A percentile compares a stretch with the other conserved stretches of the same genome.
Evolutionary conservation across 768 basidiomycete species (phyloP).

Genomic region (Sporobolomyces phaffii): DNA sequence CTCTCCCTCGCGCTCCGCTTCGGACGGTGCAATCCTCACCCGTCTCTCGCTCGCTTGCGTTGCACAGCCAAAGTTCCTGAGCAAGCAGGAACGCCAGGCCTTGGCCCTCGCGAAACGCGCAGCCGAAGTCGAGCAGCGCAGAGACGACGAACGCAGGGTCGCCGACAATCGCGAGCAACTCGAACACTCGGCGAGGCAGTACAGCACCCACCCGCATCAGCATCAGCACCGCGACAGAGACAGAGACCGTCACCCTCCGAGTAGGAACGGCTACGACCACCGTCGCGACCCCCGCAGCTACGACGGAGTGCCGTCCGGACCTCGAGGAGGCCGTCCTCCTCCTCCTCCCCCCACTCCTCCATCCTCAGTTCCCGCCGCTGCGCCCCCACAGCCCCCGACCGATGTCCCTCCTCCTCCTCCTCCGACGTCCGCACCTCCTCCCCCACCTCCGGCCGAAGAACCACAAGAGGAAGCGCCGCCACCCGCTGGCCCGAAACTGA

Average conservation of each 20-base stretch:
- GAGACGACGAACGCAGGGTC: slow-evolving; percentile 57
- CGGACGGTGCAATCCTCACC: no score
- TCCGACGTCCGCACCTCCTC: slow-evolving; percentile 51
- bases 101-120: slow-evolving; percentile 81
- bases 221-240: slow-evolving; percentile 52
- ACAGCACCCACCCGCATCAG: slow-evolving; percentile 12
- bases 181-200: slow-evolving; percentile 68
- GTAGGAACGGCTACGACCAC: slow-evolving; percentile 51
- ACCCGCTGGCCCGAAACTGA: no score
- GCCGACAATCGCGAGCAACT: slow-evolving; percentile 59
- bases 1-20: slow-evolving; percentile 4
- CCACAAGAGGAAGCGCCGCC: not conserved
- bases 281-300: slow-evolving; percentile 27
- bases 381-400: slow-evolving; percentile 47
- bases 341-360: not conserved
- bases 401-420: slow-evolving; percentile 22
- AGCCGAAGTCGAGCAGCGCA: slow-evolving; percentile 71
- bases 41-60: no score
- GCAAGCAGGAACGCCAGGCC: slow-evolving; percentile 83
- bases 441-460: slow-evolving; percentile 45
- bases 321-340: slow-evolving; percentile 14
- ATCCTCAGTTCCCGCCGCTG: slow-evolving; percentile 38
- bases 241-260: slow-evolving; percentile 63
- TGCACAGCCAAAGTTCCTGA: slow-evolving; percentile 93
- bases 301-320: slow-evolving; percentile 49